Evolutionary conservation across 1,139 yeast species (phyloP).

Genomic region (Petasospora rhodanensis): DNA sequence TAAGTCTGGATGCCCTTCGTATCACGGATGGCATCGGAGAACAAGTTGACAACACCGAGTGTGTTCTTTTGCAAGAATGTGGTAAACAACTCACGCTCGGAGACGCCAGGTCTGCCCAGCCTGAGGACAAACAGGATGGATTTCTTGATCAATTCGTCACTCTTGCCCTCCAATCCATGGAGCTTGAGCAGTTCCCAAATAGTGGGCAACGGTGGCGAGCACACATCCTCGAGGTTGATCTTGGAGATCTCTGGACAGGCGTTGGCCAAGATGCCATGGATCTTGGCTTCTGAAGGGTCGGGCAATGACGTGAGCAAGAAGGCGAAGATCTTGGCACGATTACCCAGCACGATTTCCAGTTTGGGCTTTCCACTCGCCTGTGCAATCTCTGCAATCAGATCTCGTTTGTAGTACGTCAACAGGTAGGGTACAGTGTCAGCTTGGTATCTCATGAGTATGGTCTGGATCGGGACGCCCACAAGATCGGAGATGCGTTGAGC

Average conservation of each 20-base stretch:
- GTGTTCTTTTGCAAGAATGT: conserved; percentile 51
- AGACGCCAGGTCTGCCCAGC: conserved; percentile 13
- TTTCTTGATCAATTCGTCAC: conserved; percentile 26
- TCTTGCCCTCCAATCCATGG: conserved; percentile 20
- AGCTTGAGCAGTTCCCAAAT: conserved; percentile 29
- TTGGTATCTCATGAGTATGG: conserved; percentile 65
- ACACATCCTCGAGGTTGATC: conserved; percentile 35
- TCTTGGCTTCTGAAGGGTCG: conserved; percentile 43
- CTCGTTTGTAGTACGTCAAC: conserved; percentile 58
- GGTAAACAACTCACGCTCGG: conserved; percentile 27
- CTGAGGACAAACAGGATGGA: conserved; percentile 28
- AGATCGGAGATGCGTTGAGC: conserved; percentile 59
- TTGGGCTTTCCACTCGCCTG: conserved; percentile 24
- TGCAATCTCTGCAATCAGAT: conserved; percentile 58
- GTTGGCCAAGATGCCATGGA: conserved; percentile 51
- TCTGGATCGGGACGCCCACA: conserved; percentile 54
- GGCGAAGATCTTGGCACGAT: conserved; percentile 42
- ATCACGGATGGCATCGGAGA: conserved; percentile 77
- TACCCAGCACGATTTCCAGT: conserved; percentile 15
- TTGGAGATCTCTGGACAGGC: conserved; percentile 40
- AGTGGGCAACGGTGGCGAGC: conserved; percentile 14
- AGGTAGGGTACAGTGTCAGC: conserved; percentile 75
- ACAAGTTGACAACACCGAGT: conserved; percentile 72
- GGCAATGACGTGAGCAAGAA: conserved; percentile 33
- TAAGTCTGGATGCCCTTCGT: conserved; percentile 66